These are phyloP conservation scores for Nicotiana paniculata DNA, from an alignment of 257 asterid genomes.

Conservation along the genomic window DNA sequence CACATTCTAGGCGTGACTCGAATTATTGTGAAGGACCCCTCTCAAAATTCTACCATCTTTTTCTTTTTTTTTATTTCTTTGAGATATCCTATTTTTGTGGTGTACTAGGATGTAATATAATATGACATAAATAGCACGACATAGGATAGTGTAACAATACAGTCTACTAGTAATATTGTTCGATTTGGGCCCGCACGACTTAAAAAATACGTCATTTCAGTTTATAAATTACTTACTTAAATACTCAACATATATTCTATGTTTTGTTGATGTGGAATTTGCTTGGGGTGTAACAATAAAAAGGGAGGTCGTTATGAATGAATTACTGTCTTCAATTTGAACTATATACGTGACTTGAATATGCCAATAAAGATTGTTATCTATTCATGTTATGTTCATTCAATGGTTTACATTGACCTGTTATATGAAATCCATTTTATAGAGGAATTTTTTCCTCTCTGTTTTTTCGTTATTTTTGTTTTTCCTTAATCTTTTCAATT, in stretches of 20 bases:
- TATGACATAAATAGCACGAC: neutral
- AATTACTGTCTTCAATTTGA: neutral
- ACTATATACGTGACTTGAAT: neutral
- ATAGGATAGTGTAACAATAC: neutral
- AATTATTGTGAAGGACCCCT: constrained; percentile 24
- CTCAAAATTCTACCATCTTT: neutral
- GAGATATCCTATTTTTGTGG: neutral
- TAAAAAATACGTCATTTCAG: no score
- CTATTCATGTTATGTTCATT: neutral
- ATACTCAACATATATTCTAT: no score
- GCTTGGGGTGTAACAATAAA: no score
- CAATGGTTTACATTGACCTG: neutral
- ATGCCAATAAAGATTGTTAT: neutral
- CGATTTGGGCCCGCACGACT: no score
- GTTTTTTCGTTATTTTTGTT: no score
- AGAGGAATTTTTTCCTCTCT: neutral
- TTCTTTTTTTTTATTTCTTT: neutral
- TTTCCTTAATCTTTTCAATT: neutral
- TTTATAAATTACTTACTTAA: no score
- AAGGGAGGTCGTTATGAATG: neutral
- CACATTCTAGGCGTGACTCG: constrained; percentile 45
- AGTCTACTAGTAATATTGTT: no score
- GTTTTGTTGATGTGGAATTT: no score
- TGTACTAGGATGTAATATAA: neutral
- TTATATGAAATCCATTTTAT: neutral